Base-by-base conservation (phyloP, 208 protist genomes). In the Acanthamoeba sp. region DNA sequence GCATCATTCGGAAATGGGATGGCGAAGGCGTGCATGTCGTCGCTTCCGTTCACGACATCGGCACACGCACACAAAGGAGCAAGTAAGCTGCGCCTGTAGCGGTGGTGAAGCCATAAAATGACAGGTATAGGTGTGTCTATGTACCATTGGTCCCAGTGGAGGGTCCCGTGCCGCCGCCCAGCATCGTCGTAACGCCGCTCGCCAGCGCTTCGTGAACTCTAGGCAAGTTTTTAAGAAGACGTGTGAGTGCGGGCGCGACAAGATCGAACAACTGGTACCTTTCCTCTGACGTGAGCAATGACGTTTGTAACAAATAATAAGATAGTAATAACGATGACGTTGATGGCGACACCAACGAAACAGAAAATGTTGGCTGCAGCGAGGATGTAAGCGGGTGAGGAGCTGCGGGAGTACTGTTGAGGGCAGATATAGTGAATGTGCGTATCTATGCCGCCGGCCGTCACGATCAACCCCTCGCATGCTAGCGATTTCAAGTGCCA, bases 381-480 rank as follows among this genome's bases (percentile, higher is more conserved):
- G 22, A 32, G 20, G 12, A 10, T 32, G 59, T 34, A 12, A 62
- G 55, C 22, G 59, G 9, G 29, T 69, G 29, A 22, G 12, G 59
- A 7, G 59, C 22, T 27, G 27, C 59, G 22, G 59, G 27, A 85
- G 88, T 71, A 93, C 92, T 94, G 92, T 93, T 97, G 96, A 12
- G 96, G 96, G 91, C 96, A 97, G 84, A 97, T 97, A 34, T 59
- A 97, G 85, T 97, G 96, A 7, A 97, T 96, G 69, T 97, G 96
- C 12, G 95, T 95, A 69, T 97, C 96, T n/a, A 96, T 95, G 6
- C 88, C 96, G 55, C 96, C 96, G 7, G 94, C 94, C 12, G 95
- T 96, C 16, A 96, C 87, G 48, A 96, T 96, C 27, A 94, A 20
- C 85, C 91, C 34, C 38, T 94, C 92, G 42, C 92, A 64, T 12